phyloP scores from a whole-genome alignment of 129 eudicot genomes.

The sunflower (Helianthus annuus) region DNA sequence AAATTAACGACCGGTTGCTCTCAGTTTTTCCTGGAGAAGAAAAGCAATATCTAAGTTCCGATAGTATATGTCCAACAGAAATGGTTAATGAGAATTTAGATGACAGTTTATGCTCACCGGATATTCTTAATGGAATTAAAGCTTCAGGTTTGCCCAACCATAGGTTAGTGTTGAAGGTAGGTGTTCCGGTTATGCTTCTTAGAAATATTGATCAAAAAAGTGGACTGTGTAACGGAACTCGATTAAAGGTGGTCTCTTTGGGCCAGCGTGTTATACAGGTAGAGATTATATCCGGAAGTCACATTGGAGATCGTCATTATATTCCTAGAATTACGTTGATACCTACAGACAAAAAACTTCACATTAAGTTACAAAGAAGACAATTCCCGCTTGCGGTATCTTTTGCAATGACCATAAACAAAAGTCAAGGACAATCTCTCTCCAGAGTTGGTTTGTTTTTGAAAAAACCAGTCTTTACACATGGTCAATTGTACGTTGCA shows the following conservation, averaged over 20 bases:
- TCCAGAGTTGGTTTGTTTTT: neutral
- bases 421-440: neutral
- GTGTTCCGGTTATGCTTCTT: neutral
- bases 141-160: slow-evolving; percentile 1
- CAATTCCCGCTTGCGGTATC: neutral
- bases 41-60: neutral
- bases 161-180: neutral
- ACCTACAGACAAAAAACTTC: neutral
- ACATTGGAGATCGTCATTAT: neutral
- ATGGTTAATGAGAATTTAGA: neutral
- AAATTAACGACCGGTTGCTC: slow-evolving; percentile 15
- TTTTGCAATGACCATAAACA: neutral
- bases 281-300: neutral
- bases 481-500: neutral
- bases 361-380: neutral
- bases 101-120: neutral
- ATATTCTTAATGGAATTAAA: too few species aligned
- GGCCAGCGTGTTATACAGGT: neutral
- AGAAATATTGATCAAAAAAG: neutral
- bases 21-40: neutral
- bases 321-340: neutral
- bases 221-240: neutral
- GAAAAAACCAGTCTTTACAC: neutral
- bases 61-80: neutral
- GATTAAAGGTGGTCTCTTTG: neutral